These are phyloP conservation scores for Boletus speciosus DNA, from an alignment of 768 basidiomycete species.

Conservation along the genomic window DNA sequence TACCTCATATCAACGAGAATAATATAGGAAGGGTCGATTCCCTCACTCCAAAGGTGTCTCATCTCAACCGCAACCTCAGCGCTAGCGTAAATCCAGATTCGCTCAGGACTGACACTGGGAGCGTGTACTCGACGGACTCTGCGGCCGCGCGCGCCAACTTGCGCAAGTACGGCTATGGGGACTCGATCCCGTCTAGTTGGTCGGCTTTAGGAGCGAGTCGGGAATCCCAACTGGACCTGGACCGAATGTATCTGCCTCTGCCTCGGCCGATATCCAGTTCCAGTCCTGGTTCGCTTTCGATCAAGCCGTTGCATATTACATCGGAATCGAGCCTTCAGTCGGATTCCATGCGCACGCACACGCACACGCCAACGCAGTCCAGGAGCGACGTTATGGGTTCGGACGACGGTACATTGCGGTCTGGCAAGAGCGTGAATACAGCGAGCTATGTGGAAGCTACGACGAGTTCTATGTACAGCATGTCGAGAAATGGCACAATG, in stretches of 20 bases:
- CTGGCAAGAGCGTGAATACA: neutral
- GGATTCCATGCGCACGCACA: neutral
- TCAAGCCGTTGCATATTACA: conserved; percentile 3
- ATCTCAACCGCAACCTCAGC: conserved; percentile 1
- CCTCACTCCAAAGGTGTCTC: neutral
- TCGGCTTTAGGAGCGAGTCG: conserved; percentile 11
- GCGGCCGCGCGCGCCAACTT: conserved; percentile 20
- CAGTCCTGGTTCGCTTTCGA: conserved; percentile 1
- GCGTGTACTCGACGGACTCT: conserved; percentile 27
- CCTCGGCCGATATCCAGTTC: neutral
- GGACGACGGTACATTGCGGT: neutral
- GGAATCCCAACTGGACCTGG: conserved; percentile 18
- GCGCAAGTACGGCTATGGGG: conserved; percentile 23
- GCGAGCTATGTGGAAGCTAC: neutral
- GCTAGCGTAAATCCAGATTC: neutral
- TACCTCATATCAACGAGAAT: neutral
- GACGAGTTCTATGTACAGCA: neutral
- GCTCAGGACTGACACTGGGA: conserved; percentile 14
- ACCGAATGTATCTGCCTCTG: neutral
- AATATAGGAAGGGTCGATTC: neutral
- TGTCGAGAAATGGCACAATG: conserved; percentile 13
- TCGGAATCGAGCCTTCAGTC: conserved; percentile 3
- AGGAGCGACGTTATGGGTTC: neutral
- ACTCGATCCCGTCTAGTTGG: conserved; percentile 24
- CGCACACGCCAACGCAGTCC: neutral